phyloP scores from a whole-genome alignment of 2,329 filamentous ascomycete species.

The Exophiala mesophila region DNA sequence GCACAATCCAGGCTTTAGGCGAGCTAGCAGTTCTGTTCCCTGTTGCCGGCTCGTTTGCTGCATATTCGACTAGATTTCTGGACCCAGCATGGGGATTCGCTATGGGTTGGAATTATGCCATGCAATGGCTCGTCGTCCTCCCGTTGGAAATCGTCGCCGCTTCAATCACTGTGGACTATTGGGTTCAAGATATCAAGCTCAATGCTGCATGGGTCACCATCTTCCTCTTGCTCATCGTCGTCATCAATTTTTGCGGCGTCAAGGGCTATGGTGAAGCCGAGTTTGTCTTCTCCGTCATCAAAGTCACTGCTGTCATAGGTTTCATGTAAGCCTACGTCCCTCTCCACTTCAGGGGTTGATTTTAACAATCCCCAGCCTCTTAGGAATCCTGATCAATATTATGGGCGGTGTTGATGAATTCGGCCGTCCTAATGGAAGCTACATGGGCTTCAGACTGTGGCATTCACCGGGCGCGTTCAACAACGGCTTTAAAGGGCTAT shows the following conservation, averaged over 20 bases:
- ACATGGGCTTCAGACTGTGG: conserved; percentile 79
- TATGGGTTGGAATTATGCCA: conserved; percentile 57
- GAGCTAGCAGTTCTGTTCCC: conserved; percentile 89
- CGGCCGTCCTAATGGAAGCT: conserved; percentile 65
- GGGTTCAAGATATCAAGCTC: conserved; percentile 41
- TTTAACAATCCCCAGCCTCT: conserved; percentile 50
- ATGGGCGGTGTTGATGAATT: conserved; percentile 64
- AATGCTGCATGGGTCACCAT: conserved; percentile 58
- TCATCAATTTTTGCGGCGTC: conserved; percentile 76
- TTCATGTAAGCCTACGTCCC: conserved; percentile 59
- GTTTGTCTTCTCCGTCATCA: conserved; percentile 73
- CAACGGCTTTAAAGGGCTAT: conserved; percentile 49
- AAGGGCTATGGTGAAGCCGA: conserved; percentile 79
- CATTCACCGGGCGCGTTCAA: conserved; percentile 43
- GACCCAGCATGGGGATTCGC: conserved; percentile 61
- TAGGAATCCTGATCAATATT: conserved; percentile 63
- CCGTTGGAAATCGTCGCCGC: conserved; percentile 80
- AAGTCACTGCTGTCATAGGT: conserved; percentile 72
- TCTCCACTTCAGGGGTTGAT: not conserved
- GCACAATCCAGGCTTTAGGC: conserved; percentile 83
- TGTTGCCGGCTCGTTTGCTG: conserved; percentile 84
- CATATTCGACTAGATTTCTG: conserved; percentile 86
- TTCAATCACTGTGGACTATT: conserved; percentile 72
- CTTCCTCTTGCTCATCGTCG: conserved; percentile 65
- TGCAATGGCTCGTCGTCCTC: conserved; percentile 77